A percentile compares a stretch with the other conserved stretches of the same genome.
Evolutionary conservation across 2,329 filamentous ascomycete species (phyloP).

Genomic region (Xylaria sp.): DNA sequence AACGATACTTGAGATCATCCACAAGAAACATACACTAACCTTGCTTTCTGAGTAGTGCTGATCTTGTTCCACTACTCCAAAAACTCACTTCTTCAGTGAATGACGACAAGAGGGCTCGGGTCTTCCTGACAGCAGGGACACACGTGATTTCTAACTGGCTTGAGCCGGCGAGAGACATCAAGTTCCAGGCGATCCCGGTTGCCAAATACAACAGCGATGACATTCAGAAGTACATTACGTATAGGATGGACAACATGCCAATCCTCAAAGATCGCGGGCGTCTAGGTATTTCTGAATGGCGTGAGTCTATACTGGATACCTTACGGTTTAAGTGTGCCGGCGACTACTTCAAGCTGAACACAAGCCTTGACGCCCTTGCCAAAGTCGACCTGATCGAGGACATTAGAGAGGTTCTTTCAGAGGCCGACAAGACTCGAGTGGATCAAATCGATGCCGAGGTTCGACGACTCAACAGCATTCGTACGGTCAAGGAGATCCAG

Average conservation of each 20-base stretch:
- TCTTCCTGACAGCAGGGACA: constrained; percentile 34
- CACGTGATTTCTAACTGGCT: constrained; percentile 25
- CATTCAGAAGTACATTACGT: constrained; percentile 36
- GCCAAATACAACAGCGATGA: constrained; percentile 32
- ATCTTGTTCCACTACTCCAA: constrained; percentile 32
- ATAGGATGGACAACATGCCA: constrained; percentile 37
- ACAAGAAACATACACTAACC: background rate
- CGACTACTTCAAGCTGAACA: constrained; percentile 37
- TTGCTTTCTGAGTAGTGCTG: background rate
- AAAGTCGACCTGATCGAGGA: constrained; percentile 41
- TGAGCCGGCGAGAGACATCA: constrained; percentile 10
- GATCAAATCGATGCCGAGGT: constrained; percentile 40
- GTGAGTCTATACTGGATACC: constrained; percentile 35
- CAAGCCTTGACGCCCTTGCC: constrained; percentile 36
- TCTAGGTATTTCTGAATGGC: constrained; percentile 35
- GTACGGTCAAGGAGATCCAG: constrained; percentile 39
- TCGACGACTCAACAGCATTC: constrained; percentile 35
- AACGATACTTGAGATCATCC: background rate
- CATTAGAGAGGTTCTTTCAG: constrained; percentile 35
- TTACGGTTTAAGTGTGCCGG: constrained; percentile 34
- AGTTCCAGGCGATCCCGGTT: constrained; percentile 30
- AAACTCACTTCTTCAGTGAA: constrained; percentile 22
- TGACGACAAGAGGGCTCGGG: constrained; percentile 28
- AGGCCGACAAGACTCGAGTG: constrained; percentile 35
- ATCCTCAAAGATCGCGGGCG: constrained; percentile 33